Evolutionary conservation across 495 filamentous ascomycete genomes (phyloP), one percentile per base, ranked within the genome.

Genomic region (Mycothermus thermophilus): DNA sequence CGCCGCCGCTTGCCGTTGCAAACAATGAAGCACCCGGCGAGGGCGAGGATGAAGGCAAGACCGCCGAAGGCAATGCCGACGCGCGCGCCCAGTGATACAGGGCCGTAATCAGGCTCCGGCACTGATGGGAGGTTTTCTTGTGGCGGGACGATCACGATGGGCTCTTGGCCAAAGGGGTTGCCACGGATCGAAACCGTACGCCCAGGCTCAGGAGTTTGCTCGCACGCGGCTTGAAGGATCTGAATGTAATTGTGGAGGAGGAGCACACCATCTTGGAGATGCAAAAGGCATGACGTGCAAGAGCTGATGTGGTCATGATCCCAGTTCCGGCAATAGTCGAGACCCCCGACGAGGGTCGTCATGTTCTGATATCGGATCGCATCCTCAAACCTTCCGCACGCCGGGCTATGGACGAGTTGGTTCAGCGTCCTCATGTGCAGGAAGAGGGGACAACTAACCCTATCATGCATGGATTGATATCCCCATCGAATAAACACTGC

Each of bases 51-150:
- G 1, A 64, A 36, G n/a, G 58, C 47, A 2, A 71, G 37, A 1
- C 48, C 61, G n/a, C 57, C 67, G 32, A 66, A 54, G 22, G 59
- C 66, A 25, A 74, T 63, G 39, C 69, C 69, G 7, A 69, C 62
- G 26, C 68, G 63, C 1, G 63, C 63, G 9, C 65, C 68, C 14
- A 66, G 53, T 4, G 53, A 57, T 10, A 74, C 41, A 0, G 65
- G 59, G 8, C 62, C 58, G 11, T 54, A 51, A 34, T 54, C 48
- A 0, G 52, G 24, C 5, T 38, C 26, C 0, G 46, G 48, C 11
- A 52, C 19, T 13, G 38, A 42, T 4, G 43, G 40, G 14, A 43
- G 48, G 8, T 47, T 58, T 3, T 50, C 48, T 6, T 51, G 42
- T 3, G 67, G 63, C 6, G 45, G 53, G 12, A 58, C 63, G 28